Evolutionary conservation across 148 eudicot genomes (phyloP).

Genomic region (Cornus suecica): DNA sequence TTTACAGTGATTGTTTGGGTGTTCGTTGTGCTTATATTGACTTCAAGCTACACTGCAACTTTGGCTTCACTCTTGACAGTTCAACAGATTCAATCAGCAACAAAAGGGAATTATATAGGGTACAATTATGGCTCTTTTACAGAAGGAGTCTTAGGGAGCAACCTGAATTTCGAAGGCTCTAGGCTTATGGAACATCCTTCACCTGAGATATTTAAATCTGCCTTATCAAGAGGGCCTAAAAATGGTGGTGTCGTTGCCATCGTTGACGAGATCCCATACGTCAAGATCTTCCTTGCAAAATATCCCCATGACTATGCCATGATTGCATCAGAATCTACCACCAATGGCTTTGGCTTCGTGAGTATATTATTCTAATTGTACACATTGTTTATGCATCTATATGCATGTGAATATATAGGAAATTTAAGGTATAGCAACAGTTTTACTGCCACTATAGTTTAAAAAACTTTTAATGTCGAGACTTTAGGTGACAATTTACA

Average conservation of each 20-base stretch:
- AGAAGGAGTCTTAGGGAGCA: not conserved
- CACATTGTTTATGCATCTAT: not conserved
- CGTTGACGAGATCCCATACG: slow-evolving; percentile 33
- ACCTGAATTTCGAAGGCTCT: slow-evolving; percentile 14
- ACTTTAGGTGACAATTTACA: no score
- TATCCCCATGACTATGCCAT: slow-evolving; percentile 17
- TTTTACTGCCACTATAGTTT: not conserved
- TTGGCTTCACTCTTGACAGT: slow-evolving; percentile 30
- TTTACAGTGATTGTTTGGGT: slow-evolving; percentile 28
- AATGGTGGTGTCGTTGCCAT: slow-evolving; percentile 24
- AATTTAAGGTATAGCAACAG: no score
- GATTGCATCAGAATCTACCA: slow-evolving; percentile 12
- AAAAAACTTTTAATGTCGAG: no score
- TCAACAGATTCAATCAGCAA: slow-evolving; percentile 14
- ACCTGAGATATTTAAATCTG: slow-evolving; percentile 10
- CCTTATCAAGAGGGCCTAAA: slow-evolving; percentile 20
- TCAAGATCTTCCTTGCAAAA: slow-evolving; percentile 15
- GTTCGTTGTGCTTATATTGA: slow-evolving; percentile 31
- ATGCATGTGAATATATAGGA: not conserved
- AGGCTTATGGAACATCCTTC: not conserved
- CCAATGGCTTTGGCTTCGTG: slow-evolving; percentile 30
- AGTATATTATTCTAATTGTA: slow-evolving; percentile 8
- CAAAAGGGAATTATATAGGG: slow-evolving; percentile 23
- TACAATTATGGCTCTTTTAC: slow-evolving; percentile 8
- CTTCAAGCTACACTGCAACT: slow-evolving; percentile 31